Conservation (phyloP, 2,329 filamentous ascomycete species). For the Fusarium setosum region DNA sequence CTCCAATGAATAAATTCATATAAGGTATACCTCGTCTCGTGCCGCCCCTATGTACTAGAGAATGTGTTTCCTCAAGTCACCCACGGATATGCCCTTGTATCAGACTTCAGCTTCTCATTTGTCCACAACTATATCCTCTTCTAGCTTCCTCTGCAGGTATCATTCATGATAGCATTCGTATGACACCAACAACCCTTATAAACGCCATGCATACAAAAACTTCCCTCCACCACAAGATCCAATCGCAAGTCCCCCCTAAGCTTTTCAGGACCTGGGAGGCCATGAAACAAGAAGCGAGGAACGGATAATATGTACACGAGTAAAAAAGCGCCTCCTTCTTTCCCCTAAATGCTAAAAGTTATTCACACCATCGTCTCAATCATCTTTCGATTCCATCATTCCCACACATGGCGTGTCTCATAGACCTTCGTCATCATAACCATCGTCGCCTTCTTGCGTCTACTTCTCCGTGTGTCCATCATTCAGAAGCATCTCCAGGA, state of each 20-base stretch:
- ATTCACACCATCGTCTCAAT: conserved; percentile 4
- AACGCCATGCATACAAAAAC: conserved; percentile 34
- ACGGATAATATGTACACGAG: conserved; percentile 32
- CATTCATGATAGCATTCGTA: conserved; percentile 31
- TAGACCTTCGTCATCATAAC: conserved; percentile 18
- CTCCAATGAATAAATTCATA: conserved; percentile 20
- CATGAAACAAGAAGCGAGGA: conserved; percentile 3
- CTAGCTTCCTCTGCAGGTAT: conserved; percentile 27
- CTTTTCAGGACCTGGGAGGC: background rate
- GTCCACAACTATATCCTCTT: conserved; percentile 2
- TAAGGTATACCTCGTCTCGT: conserved; percentile 16
- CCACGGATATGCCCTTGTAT: background rate
- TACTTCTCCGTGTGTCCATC: conserved; percentile 75
- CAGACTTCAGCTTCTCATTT: background rate
- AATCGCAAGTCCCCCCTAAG: conserved; percentile 17
- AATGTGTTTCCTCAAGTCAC: background rate
- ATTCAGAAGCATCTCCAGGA: conserved; percentile 93
- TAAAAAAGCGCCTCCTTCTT: conserved; percentile 7
- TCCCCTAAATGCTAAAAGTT: background rate
- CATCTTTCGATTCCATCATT: conserved; percentile 10
- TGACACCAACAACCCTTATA: conserved; percentile 14
- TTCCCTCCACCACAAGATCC: conserved; percentile 22
- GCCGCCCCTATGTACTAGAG: too few species aligned
- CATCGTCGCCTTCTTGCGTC: conserved; percentile 2
- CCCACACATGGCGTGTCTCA: background rate